Evolutionary conservation across 495 filamentous ascomycete species (phyloP), one percentile per base, ranked within the genome.

Genomic region (Penicillium maclennaniae): DNA sequence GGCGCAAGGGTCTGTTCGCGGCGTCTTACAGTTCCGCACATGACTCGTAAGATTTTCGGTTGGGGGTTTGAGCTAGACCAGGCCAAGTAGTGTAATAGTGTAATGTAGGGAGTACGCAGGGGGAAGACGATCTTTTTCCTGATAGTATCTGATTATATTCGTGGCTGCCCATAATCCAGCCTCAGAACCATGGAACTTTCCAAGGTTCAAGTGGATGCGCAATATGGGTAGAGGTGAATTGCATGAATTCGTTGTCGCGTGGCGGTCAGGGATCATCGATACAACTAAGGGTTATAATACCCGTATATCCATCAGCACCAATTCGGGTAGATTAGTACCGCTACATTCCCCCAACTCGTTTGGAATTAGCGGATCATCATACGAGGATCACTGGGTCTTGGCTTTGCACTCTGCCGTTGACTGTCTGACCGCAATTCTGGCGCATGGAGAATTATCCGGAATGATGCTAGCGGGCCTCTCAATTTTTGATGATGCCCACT

Each of bases 221-320:
- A 14, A 34, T 16, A 16, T 5, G 20, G 20, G 7, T 41, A 37
- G 34, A 34, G 9, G 31, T 34, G 31, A 14, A 41, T 39, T 61
- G 55, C 59, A 61, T 42, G 21, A 55, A 47, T 48, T 44, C 40
- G 27, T 54, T 49, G 39, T 67, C 58, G 61, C 65, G 49, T 63
- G 68, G 61, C 61, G 53, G 53, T 60, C 65, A 70, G 61, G 61
- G 68, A 69, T 70, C 44, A 34, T 43, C 41, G 34, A 53, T 40
- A 48, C 47, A 51, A 28, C 16, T 28, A 36, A 43, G 27, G 49
- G 17, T 46, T 14, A 50, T 36, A 50, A 50, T 55, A 55, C 53
- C 26, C 36, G 43, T 36, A 42, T 50, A 21, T 10, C 6, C 20
- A 34, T 14, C 15, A 34, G 31, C 31, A 34, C 31, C 31, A 34